phyloP scores from a whole-genome alignment of 768 basidiomycete species.

The Phanerochaete carnosa region DNA sequence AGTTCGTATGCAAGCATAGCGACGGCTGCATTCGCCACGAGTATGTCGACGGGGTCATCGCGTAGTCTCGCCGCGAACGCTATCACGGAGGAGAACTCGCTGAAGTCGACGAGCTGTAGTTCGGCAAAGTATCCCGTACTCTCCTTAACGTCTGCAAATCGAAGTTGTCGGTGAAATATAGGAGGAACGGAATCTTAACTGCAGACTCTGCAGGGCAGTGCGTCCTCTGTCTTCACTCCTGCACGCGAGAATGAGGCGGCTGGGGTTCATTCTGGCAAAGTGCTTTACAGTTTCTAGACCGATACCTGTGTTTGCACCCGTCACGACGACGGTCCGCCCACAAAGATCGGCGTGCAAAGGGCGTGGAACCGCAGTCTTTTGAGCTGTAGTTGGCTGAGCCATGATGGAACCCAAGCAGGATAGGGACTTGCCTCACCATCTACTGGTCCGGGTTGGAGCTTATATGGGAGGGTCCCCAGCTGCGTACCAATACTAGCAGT shows the following conservation, averaged over 20 bases:
- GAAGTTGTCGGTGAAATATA: background rate
- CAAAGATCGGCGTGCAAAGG: conserved; percentile 35
- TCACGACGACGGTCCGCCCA: conserved; percentile 46
- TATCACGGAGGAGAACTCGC: conserved; percentile 21
- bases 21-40: conserved; percentile 26
- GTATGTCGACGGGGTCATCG: conserved; percentile 23
- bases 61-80: conserved; percentile 21
- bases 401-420: too few relatives aligned
- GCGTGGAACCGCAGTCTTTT: too few relatives aligned
- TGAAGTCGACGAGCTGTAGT: conserved; percentile 25
- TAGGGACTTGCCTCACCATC: too few relatives aligned
- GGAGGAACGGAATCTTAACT: conserved; percentile 12
- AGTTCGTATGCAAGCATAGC: conserved; percentile 21
- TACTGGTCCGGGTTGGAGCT: too few relatives aligned
- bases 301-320: conserved; percentile 49
- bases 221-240: conserved; percentile 34
- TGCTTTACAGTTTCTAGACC: conserved; percentile 46
- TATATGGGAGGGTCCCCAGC: too few relatives aligned
- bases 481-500: too few relatives aligned
- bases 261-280: conserved; percentile 42
- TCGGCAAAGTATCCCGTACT: conserved; percentile 14
- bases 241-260: conserved; percentile 36
- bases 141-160: conserved; percentile 18
- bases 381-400: too few relatives aligned
- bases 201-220: conserved; percentile 34